A percentile compares a stretch with the other conserved stretches of the same genome.
phyloP scores from a whole-genome alignment of 306 rosid genomes.

The Begonia fuchsioides region DNA sequence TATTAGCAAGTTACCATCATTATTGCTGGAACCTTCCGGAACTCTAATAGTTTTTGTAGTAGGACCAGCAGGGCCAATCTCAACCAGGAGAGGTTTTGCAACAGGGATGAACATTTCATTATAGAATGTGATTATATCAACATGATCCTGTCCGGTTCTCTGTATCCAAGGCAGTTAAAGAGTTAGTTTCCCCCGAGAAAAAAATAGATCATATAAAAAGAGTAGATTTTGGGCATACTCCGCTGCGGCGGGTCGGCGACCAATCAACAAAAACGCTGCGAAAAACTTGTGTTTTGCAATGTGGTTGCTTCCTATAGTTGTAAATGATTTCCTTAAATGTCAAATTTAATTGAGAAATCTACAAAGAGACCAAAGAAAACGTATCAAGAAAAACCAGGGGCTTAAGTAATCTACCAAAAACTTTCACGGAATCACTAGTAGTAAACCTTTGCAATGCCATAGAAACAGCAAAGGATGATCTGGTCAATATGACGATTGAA shows the following conservation, averaged over 20 bases:
- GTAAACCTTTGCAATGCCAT: conserved; percentile 85
- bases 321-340: conserved; percentile 77
- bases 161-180: conserved; percentile 30
- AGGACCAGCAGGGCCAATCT: conserved; percentile 71
- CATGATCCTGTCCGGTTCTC: conserved; percentile 74
- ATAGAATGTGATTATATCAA: conserved; percentile 81
- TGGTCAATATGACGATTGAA: conserved; percentile 95
- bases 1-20: conserved; percentile 41
- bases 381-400: conserved; percentile 9
- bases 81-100: conserved; percentile 75
- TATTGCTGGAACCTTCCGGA: conserved; percentile 52
- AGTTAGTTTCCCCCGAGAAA: too few relatives aligned
- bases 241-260: conserved; percentile 59
- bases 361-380: conserved; percentile 20
- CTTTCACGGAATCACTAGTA: conserved; percentile 7
- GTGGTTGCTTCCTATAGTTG: conserved; percentile 93
- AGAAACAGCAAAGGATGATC: conserved; percentile 87
- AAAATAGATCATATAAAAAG: conserved; percentile 3
- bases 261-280: conserved; percentile 88
- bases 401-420: conserved; percentile 6
- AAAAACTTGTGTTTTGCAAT: conserved; percentile 76
- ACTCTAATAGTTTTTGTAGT: conserved; percentile 29
- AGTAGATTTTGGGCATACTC: conserved; percentile 29
- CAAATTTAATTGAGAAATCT: conserved; percentile 83
- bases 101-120: conserved; percentile 78